phyloP scores from a whole-genome alignment of 2,329 filamentous ascomycete species.

The Penicillium sclerotiorum region DNA sequence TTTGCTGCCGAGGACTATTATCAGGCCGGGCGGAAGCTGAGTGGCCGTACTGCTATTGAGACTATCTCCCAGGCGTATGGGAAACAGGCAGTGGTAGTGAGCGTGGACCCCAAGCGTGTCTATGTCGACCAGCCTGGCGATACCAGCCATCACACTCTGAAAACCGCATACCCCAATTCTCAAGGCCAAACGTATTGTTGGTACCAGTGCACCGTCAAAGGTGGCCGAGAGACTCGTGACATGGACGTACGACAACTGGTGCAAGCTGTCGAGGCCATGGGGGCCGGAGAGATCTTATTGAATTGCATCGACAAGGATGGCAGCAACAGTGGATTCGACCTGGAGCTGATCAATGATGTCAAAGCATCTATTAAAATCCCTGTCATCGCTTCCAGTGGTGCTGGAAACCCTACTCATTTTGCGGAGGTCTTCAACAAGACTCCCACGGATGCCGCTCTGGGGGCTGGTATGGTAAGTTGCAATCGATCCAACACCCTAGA shows the following conservation, averaged over 20 bases:
- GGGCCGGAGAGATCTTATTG: slow-evolving; percentile 87
- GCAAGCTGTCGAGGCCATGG: slow-evolving; percentile 92
- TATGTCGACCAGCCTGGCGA: slow-evolving; percentile 72
- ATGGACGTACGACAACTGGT: slow-evolving; percentile 88
- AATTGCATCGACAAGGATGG: slow-evolving; percentile 99
- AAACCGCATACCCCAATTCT: slow-evolving; percentile 70
- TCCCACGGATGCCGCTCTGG: slow-evolving; percentile 85
- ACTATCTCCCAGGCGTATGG: slow-evolving; percentile 92
- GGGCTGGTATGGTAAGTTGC: slow-evolving; percentile 78
- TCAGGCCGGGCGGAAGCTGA: slow-evolving; percentile 66
- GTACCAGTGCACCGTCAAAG: slow-evolving; percentile 98
- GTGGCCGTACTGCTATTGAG: slow-evolving; percentile 88
- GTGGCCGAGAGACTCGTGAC: slow-evolving; percentile 90
- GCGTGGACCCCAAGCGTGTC: slow-evolving; percentile 88
- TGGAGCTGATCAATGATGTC: slow-evolving; percentile 86
- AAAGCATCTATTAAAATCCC: slow-evolving; percentile 87
- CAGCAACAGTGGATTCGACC: slow-evolving; percentile 89
- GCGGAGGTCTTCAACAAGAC: slow-evolving; percentile 86
- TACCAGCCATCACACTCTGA: slow-evolving; percentile 74
- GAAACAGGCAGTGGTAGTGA: slow-evolving; percentile 94
- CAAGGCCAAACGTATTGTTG: slow-evolving; percentile 82
- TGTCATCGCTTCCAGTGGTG: slow-evolving; percentile 92
- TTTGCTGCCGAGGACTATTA: slow-evolving; percentile 91
- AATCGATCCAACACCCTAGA: not conserved
- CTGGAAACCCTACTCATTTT: slow-evolving; percentile 85